phyloP scores from a whole-genome alignment of 306 rosid genomes.

The Albizia julibrissin region DNA sequence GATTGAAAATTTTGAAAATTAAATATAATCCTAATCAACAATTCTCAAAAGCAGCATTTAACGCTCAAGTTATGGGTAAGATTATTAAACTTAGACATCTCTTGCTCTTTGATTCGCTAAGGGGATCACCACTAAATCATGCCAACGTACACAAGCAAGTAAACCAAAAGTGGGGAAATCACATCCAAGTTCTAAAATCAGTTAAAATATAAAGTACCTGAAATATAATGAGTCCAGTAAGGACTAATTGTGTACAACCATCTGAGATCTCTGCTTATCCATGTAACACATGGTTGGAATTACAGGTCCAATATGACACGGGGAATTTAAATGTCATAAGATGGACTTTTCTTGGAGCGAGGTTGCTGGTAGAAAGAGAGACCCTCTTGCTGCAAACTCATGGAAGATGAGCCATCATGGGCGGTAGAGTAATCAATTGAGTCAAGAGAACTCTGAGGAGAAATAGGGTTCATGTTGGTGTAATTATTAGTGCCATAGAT shows the following conservation, averaged over 20 bases:
- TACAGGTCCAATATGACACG: too few species aligned
- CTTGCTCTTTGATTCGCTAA: background rate
- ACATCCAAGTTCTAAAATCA: background rate
- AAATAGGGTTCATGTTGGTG: constrained; percentile 63
- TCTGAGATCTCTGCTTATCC: too few species aligned
- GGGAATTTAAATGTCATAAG: too few species aligned
- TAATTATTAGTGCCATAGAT: constrained; percentile 5
- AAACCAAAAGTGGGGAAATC: background rate
- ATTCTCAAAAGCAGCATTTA: too few species aligned
- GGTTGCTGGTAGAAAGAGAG: constrained; percentile 56
- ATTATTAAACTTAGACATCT: background rate
- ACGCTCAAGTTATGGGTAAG: background rate
- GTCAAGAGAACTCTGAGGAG: constrained; percentile 91
- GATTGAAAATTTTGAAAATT: too few species aligned
- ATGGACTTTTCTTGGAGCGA: constrained; percentile 48
- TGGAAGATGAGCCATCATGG: constrained; percentile 37
- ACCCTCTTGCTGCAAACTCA: constrained; percentile 60
- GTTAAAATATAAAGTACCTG: constrained; percentile 54
- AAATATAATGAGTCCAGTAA: constrained; percentile 85
- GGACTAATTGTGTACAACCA: constrained; percentile 96
- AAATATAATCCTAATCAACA: too few species aligned
- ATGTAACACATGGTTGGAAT: too few species aligned
- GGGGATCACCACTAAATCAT: constrained; percentile 15
- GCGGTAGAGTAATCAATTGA: constrained; percentile 54
- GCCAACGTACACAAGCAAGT: background rate